These are phyloP conservation scores for Wickerhamomyces pijperi DNA, from an alignment of 805 yeast species.

Conservation along the genomic window DNA sequence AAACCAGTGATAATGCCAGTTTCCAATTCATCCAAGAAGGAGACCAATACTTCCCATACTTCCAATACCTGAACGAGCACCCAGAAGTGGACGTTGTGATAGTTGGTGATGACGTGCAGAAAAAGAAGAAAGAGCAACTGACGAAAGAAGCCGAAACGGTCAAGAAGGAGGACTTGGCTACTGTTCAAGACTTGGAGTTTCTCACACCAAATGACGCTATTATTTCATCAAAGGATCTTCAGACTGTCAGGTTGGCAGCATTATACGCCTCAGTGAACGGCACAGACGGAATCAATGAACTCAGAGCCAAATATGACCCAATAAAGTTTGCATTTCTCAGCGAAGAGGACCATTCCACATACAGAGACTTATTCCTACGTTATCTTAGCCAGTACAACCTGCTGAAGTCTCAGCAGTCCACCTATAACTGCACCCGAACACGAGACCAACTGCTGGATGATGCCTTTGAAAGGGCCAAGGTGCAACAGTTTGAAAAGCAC, in stretches of 20 bases:
- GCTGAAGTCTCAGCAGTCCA: slow-evolving; percentile 16
- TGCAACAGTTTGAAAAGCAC: slow-evolving; percentile 25
- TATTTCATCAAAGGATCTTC: slow-evolving; percentile 53
- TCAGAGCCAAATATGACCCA: slow-evolving; percentile 24
- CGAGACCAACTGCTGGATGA: slow-evolving; percentile 27
- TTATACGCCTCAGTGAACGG: slow-evolving; percentile 56
- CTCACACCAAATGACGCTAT: slow-evolving; percentile 5
- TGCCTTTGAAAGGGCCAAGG: slow-evolving; percentile 49
- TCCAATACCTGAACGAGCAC: not conserved
- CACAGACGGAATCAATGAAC: slow-evolving; percentile 26
- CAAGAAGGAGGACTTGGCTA: not conserved
- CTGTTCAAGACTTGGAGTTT: not conserved
- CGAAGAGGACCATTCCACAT: slow-evolving; percentile 39
- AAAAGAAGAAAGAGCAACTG: too few species aligned
- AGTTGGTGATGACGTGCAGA: not conserved
- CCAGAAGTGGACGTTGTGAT: not conserved
- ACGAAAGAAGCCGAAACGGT: not conserved
- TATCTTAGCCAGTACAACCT: slow-evolving; percentile 46
- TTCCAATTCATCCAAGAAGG: not conserved
- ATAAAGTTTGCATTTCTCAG: slow-evolving; percentile 59
- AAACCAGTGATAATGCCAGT: not conserved
- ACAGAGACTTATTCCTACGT: slow-evolving; percentile 37
- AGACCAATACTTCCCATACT: not conserved
- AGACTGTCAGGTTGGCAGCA: slow-evolving; percentile 64
- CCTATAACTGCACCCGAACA: slow-evolving; percentile 1